A percentile compares a stretch with the other conserved stretches of the same genome.
phyloP scores from a whole-genome alignment of 2,329 filamentous ascomycete species.

The Lojkania enalia region DNA sequence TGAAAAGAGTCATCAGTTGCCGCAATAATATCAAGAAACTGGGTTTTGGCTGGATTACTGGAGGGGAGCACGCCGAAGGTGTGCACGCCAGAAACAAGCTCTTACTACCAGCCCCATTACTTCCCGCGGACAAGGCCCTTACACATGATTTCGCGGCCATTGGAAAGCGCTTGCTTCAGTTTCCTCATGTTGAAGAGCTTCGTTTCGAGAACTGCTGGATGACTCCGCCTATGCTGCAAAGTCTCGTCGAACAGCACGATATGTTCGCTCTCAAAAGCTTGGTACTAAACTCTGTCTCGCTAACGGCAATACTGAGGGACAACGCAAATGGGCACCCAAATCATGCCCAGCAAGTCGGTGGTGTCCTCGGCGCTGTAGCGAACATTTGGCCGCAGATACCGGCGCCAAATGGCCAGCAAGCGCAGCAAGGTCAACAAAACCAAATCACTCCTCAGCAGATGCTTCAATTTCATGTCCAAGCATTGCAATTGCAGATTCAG shows the following conservation, averaged over 20 bases:
- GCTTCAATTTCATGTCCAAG: constrained; percentile 12
- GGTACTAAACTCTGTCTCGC: constrained; percentile 66
- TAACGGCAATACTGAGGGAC: constrained; percentile 48
- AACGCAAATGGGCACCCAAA: constrained; percentile 2
- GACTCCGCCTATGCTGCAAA: constrained; percentile 60
- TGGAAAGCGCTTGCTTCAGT: constrained; percentile 47
- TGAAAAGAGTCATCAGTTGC: constrained; percentile 55
- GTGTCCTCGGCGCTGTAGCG: background rate
- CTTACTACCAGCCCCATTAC: constrained; percentile 64
- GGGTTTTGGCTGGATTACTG: constrained; percentile 68
- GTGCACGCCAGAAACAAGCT: constrained; percentile 64
- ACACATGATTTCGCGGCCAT: constrained; percentile 16
- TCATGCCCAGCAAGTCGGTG: constrained; percentile 3
- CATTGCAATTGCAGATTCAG: constrained; percentile 13
- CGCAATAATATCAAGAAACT: constrained; percentile 59
- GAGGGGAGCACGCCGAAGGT: constrained; percentile 68
- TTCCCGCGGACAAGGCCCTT: constrained; percentile 25
- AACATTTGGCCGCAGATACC: background rate
- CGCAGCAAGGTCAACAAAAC: constrained; percentile 1
- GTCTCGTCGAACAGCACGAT: constrained; percentile 56
- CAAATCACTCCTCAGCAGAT: constrained; percentile 2
- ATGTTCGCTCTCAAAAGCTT: constrained; percentile 56
- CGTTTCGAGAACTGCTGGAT: constrained; percentile 72
- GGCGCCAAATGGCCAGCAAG: background rate
- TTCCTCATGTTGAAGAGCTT: constrained; percentile 62